These are phyloP conservation scores for Platanus orientalis DNA, from an alignment of 164 flowering plant species.

Conservation along the genomic window DNA sequence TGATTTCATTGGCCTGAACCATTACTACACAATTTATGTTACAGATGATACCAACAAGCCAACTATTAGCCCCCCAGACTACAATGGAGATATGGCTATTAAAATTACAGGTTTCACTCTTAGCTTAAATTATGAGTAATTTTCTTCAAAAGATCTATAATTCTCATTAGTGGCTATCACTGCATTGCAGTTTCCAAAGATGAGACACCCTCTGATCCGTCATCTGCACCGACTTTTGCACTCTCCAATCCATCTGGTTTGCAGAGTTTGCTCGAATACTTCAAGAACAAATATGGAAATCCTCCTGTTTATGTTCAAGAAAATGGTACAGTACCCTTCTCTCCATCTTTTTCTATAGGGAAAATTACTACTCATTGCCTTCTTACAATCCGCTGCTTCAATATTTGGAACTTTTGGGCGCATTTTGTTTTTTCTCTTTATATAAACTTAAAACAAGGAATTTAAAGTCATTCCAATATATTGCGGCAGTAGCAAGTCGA, in stretches of 20 bases:
- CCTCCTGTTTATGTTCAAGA: slow-evolving; percentile 27
- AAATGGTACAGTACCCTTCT: slow-evolving; percentile 19
- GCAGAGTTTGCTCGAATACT: slow-evolving; percentile 12
- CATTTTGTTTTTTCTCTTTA: no score
- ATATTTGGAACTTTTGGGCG: no score
- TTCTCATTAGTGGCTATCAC: neutral
- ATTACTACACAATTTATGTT: slow-evolving; percentile 18
- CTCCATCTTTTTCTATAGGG: neutral
- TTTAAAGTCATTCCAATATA: no score
- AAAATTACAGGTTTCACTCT: slow-evolving; percentile 11
- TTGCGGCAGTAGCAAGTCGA: no score
- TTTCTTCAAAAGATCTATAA: neutral
- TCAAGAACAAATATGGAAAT: slow-evolving; percentile 24
- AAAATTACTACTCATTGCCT: neutral
- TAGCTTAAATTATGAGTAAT: no score
- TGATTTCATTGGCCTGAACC: slow-evolving; percentile 32
- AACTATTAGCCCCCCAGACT: slow-evolving; percentile 6
- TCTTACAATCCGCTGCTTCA: no score
- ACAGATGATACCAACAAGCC: slow-evolving; percentile 13
- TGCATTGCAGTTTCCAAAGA: slow-evolving; percentile 14
- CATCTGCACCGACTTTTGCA: slow-evolving; percentile 2
- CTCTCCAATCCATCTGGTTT: slow-evolving; percentile 17
- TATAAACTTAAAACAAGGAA: no score
- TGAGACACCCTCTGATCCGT: slow-evolving; percentile 4
- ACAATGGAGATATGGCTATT: slow-evolving; percentile 16